Base-by-base conservation (phyloP, 805 yeast genomes). In the Candida boleticola region DNA sequence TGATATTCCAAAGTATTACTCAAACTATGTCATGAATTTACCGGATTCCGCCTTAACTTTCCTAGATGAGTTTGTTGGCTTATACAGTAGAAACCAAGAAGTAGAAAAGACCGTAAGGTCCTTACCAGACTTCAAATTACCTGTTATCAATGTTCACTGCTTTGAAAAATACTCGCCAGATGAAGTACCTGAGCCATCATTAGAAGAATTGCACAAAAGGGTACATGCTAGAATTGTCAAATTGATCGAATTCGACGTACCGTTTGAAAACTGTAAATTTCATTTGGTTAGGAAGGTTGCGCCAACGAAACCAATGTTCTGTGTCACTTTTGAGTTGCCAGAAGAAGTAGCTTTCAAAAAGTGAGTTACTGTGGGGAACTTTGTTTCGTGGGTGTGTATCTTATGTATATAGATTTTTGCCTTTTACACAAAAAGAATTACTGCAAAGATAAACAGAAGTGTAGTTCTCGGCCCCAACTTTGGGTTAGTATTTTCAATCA, bases 271-370 rank as follows among this genome's bases (percentile, higher is more conserved):
- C 0, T 63, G 85, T 29, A 55, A 64, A 0, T 85, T 92, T 63
- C 98, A 92, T 55, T 67, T 84, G 49, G 99, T 93, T 7, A 80
- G 99, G 58, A 83, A 82, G 59, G 99, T 93, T 5, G 92, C 99
- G 1, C 99, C 99, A 3, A 88, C 97, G 4, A 93, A 93, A 58
- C 92, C 92, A 26, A 93, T 93, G 99, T 90, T 79, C 59, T 89
- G 97, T 64, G 85, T 89, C 3, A 72, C 89, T 5, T 90, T 90
- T 63, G 61, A 63, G 53, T 71, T 93, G 25, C 95, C 95, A 0
- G 73, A 71, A 50, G 79, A 74, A 44, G 80, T 83, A 40, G 88
- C 85, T 5, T 82, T 82, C 40, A 60, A 51, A 47, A 49, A 53
- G 31, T 22, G n/a, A n/a, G n/a, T n/a, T n/a, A n/a, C n/a, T n/a